Conservation (phyloP, 345 rosid genomes). For the Lumnitzera littorea region DNA sequence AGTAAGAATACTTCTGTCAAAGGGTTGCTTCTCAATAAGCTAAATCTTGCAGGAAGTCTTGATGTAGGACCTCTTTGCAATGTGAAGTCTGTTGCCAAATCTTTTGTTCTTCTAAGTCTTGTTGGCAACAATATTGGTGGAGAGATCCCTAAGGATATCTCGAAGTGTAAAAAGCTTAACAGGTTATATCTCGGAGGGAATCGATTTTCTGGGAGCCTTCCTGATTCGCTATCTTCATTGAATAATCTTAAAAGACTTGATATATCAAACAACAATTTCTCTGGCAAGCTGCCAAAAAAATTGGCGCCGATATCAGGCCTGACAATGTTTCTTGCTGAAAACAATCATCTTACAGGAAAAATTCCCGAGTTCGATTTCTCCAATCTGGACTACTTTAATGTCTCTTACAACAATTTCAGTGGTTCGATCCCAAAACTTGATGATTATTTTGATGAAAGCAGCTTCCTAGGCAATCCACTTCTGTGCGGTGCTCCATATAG, state of each 20-base stretch:
- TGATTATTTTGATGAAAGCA: conserved; percentile 11
- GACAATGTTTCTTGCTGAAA: conserved; percentile 26
- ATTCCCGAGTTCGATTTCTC: conserved; percentile 38
- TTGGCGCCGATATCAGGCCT: conserved; percentile 34
- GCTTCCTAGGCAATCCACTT: conserved; percentile 36
- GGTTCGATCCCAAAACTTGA: conserved; percentile 32
- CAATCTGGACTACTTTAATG: conserved; percentile 36
- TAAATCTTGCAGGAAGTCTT: conserved; percentile 33
- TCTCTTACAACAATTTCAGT: conserved; percentile 43
- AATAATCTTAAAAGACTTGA: conserved; percentile 35
- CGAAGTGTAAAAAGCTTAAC: conserved; percentile 31
- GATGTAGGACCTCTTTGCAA: conserved; percentile 35
- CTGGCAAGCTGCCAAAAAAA: conserved; percentile 33
- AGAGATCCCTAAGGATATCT: conserved; percentile 26
- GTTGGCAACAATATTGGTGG: conserved; percentile 27
- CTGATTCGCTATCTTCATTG: conserved; percentile 26
- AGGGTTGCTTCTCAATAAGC: conserved; percentile 14
- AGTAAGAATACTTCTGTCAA: conserved; percentile 16
- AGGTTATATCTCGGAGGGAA: conserved; percentile 31
- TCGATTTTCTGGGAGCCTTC: conserved; percentile 30
- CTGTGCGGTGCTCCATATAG: conserved; percentile 33
- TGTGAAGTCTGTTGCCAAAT: conserved; percentile 19
- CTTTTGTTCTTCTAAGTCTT: conserved; percentile 25
- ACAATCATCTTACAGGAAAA: conserved; percentile 37
- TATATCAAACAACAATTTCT: conserved; percentile 37